These are phyloP conservation scores for Podospora didyma DNA, from an alignment of 495 filamentous ascomycete species.

Conservation along the genomic window DNA sequence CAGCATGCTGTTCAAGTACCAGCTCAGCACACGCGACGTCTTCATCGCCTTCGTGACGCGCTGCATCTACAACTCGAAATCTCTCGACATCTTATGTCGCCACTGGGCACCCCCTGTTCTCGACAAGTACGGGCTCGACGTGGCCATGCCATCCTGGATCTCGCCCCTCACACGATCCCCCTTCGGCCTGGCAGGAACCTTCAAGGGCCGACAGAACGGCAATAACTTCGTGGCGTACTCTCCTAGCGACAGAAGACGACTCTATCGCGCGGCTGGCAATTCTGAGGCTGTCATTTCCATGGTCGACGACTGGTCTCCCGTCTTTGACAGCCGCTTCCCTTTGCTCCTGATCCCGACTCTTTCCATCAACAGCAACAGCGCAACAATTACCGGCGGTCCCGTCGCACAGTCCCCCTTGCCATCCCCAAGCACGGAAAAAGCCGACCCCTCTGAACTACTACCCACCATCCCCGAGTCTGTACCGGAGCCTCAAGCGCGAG, in stretches of 20 bases:
- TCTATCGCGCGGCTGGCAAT: too few species aligned
- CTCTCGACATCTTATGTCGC: conserved; percentile 20
- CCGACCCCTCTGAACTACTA: too few species aligned
- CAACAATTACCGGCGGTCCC: too few species aligned
- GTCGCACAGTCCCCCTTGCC: too few species aligned
- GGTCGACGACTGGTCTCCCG: too few species aligned
- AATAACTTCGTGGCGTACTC: conserved; percentile 1
- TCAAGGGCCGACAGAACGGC: neutral
- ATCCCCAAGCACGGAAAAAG: too few species aligned
- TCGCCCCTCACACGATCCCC: neutral
- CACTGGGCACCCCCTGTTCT: conserved; percentile 17
- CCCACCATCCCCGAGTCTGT: too few species aligned
- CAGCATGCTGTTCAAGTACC: conserved; percentile 12
- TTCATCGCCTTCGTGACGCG: conserved; percentile 22
- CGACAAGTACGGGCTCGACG: neutral
- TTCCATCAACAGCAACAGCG: too few species aligned
- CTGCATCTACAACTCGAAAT: conserved; percentile 12
- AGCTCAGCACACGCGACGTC: conserved; percentile 15
- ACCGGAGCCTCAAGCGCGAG: too few species aligned
- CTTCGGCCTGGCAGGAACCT: neutral
- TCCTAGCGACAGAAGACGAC: neutral
- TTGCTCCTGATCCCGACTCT: too few species aligned
- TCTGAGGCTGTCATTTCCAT: too few species aligned
- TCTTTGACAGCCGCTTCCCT: too few species aligned
- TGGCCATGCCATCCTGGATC: conserved; percentile 2